phyloP scores from a whole-genome alignment of 139 green algal genomes.

The Haematococcus sp. region DNA sequence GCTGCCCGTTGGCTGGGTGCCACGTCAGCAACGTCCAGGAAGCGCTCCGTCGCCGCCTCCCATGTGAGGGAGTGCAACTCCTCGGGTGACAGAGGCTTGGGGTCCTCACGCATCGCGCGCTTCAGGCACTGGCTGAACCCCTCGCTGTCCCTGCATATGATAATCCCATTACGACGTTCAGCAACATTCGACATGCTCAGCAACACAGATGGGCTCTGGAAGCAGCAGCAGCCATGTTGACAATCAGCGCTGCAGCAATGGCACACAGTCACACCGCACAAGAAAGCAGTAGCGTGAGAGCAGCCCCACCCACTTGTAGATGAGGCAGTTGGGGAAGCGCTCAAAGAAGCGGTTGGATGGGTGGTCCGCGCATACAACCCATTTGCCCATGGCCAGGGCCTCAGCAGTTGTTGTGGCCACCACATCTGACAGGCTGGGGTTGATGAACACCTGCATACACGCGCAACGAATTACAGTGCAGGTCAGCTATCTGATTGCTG shows the following conservation, averaged over 20 bases:
- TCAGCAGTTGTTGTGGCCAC: conserved; percentile 98
- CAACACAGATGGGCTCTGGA: background rate
- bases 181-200: too few relatives aligned
- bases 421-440: conserved; percentile 91
- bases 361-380: conserved; percentile 91
- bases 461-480: background rate
- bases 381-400: conserved; percentile 98
- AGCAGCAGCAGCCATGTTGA: background rate
- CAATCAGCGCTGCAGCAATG: background rate
- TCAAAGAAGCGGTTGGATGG: conserved; percentile 94
- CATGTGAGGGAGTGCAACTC: conserved; percentile 86
- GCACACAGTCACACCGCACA: too few relatives aligned
- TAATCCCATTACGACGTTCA: too few relatives aligned
- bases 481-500: too few relatives aligned
- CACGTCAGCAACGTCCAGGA: conserved; percentile 55
- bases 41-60: conserved; percentile 94
- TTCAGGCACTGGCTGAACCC: conserved; percentile 85
- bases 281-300: too few relatives aligned
- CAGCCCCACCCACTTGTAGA: conserved; percentile 67
- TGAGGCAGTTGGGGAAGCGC: conserved; percentile 87
- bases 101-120: conserved; percentile 66
- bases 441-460: conserved; percentile 85
- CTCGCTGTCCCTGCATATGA: conserved; percentile 50
- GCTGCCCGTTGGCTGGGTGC: background rate
- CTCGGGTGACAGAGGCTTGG: conserved; percentile 68